Evolutionary conservation across 108 stramenopile species (phyloP), one percentile per base, ranked within the genome.

Genomic region (Aurantiochytrium sp.): DNA sequence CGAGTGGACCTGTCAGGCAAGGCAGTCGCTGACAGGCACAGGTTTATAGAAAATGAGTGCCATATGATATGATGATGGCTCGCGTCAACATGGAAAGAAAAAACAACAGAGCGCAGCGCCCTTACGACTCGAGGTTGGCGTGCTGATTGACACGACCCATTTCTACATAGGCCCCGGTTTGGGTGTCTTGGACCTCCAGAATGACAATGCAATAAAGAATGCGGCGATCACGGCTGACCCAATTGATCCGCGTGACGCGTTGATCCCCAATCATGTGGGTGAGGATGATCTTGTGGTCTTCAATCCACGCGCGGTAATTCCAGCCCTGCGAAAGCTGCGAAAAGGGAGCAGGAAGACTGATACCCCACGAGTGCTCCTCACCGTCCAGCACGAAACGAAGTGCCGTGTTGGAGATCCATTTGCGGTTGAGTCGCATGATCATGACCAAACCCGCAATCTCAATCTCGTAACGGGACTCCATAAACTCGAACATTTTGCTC

Each of bases 301-400:
- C 76, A 23, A 83, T 83, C 76, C 76, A 83, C 0, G 76, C 76
- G 51, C 76, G 76, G 23, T 83, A 83, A 23, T 43, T 83, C 76
- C 76, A 83, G n/a, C 76, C 76, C 51, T 83, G 76, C n/a, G 76
- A 83, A 6, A 83, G 76, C 76, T 83, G 76, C 19, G 76, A 83
- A 23, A 83, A 83, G 19, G 76, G 76, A 6, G 49, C 76, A 1
- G 76, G 76, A 4, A 83, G 76, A 83, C 49, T 53, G 12, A 83
- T 83, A 8, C 76, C 76, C 76, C 76, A 83, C 8, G 45, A 18
- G 23, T 83, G 76, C 76, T 53, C 45, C 45, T 83, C 76, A 23
- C 76, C 76, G 28, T 83, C 76, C 1, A 83, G 51, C 19, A 83
- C 12, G 28, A 83, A 53, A 16, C 51, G 45, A 12, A 53, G n/a